A percentile compares a stretch with the other conserved stretches of the same genome.
phyloP scores from a whole-genome alignment of 129 eudicot genomes.

The Flaveria linearis region DNA sequence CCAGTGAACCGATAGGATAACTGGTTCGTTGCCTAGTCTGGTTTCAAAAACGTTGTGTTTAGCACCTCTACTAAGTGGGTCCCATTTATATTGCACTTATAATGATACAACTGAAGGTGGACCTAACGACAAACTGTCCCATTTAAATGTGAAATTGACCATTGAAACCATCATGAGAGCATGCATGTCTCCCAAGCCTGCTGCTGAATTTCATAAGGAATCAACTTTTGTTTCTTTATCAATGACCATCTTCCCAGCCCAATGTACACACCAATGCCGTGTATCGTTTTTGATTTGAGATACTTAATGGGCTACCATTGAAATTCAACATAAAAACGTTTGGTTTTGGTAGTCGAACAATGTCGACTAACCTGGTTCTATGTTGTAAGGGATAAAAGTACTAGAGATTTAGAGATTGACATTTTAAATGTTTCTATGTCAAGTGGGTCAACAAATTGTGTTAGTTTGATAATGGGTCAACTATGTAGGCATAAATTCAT shows the following conservation, averaged over 20 bases:
- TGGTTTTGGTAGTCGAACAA: not conserved
- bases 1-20: no score
- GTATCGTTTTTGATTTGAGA: not conserved
- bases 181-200: constrained; percentile 26
- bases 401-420: not conserved
- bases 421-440: not conserved
- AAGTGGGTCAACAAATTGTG: not conserved
- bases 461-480: not conserved
- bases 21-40: no score
- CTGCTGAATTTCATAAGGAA: constrained; percentile 14
- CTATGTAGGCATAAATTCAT: not conserved
- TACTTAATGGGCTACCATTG: not conserved
- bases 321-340: not conserved
- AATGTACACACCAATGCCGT: not conserved
- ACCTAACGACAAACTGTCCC: constrained; percentile 27
- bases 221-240: constrained; percentile 1
- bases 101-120: constrained; percentile 23
- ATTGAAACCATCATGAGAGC: constrained; percentile 33
- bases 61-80: not conserved
- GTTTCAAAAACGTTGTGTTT: not conserved
- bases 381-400: not conserved
- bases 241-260: not conserved
- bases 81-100: not conserved
- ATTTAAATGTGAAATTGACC: constrained; percentile 27
- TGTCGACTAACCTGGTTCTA: no score